Evolutionary conservation across 345 rosid genomes (phyloP).

Genomic region (Toxicodendron radicans): DNA sequence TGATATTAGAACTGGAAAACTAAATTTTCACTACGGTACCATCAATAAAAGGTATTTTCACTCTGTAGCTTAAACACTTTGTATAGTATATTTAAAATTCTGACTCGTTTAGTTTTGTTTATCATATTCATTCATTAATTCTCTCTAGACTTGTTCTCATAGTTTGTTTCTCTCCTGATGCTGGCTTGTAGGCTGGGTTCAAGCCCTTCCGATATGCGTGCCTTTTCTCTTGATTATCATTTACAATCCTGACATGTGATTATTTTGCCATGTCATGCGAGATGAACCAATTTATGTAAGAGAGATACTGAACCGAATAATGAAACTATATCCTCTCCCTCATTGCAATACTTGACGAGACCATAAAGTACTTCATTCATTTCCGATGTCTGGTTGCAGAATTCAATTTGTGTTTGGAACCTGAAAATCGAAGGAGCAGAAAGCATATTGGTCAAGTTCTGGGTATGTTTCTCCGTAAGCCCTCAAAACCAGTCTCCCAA

Average conservation of each 20-base stretch:
- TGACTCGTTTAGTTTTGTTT: too few species aligned
- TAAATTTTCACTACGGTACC: constrained; percentile 85
- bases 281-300: background rate
- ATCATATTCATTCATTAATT: background rate
- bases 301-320: too few species aligned
- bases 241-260: constrained; percentile 52
- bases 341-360: background rate
- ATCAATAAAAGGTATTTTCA: constrained; percentile 73
- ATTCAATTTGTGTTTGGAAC: background rate
- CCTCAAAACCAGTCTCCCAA: background rate
- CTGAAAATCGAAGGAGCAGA: background rate
- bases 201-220: constrained; percentile 81
- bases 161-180: constrained; percentile 13
- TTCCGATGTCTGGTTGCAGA: background rate
- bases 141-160: constrained; percentile 10
- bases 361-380: background rate
- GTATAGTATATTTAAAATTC: background rate
- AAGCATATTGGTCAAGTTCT: background rate
- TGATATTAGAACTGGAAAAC: constrained; percentile 64
- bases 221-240: constrained; percentile 79
- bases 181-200: constrained; percentile 74
- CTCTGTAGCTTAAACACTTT: background rate
- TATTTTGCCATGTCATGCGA: background rate
- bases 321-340: too few species aligned
- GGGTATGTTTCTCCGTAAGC: background rate